phyloP scores from a whole-genome alignment of 768 basidiomycete species.

The Kwoniella pini region DNA sequence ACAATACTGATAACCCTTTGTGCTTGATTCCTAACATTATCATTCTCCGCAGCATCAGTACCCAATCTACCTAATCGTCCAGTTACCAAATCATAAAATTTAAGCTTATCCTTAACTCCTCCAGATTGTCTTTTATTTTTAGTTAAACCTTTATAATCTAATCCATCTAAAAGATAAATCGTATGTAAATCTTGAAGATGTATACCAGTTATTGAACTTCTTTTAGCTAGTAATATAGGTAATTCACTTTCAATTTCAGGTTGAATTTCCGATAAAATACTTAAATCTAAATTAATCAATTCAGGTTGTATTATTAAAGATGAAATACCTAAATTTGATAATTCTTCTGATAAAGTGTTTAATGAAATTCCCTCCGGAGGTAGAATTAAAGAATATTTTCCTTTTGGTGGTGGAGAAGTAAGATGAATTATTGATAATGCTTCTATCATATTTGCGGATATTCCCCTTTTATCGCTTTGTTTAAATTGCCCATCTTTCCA shows the following conservation, averaged over 20 bases:
- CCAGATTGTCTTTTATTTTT: conserved; percentile 7
- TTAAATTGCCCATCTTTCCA: not conserved
- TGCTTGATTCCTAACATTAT: not conserved
- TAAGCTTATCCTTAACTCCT: conserved; percentile 9
- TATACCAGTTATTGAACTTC: conserved; percentile 19
- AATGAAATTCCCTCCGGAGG: conserved; percentile 23
- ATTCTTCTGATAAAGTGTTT: conserved; percentile 2
- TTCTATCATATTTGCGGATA: conserved; percentile 14
- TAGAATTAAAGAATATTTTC: conserved; percentile 10
- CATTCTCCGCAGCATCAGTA: not conserved
- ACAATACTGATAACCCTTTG: conserved; percentile 24
- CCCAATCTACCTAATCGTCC: conserved; percentile 27
- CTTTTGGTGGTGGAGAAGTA: conserved; percentile 13
- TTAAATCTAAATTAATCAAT: not conserved
- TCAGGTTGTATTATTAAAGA: conserved; percentile 11
- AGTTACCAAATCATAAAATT: conserved; percentile 15
- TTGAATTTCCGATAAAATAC: not conserved
- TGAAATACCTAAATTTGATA: conserved; percentile 10
- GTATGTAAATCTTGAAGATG: conserved; percentile 21
- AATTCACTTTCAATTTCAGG: not conserved
- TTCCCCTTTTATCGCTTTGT: not conserved
- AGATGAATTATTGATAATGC: conserved; percentile 21
- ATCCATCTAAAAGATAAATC: conserved; percentile 23
- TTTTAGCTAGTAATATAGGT: conserved; percentile 11
- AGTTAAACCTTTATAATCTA: conserved; percentile 14